Conservation (phyloP, 2,329 filamentous ascomycete genomes). For the Colletotrichum paranaense region DNA sequence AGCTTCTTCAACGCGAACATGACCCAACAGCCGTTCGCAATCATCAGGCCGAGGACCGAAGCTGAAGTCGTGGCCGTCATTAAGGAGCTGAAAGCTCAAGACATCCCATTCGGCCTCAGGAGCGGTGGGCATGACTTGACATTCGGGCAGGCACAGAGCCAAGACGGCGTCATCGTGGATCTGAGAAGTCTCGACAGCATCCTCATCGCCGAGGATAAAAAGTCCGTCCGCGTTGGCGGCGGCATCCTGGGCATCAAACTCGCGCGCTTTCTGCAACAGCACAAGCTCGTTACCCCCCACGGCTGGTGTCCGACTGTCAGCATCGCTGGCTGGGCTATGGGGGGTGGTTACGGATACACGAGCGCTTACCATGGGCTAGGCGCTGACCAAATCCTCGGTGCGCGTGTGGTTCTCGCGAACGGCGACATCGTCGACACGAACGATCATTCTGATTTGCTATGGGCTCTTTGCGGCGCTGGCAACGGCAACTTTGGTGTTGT, state of each 20-base stretch:
- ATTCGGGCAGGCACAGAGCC: constrained; percentile 4
- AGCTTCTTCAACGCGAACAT: constrained; percentile 4
- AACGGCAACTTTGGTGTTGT: constrained; percentile 51
- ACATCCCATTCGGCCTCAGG: constrained; percentile 32
- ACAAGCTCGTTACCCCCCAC: constrained; percentile 24
- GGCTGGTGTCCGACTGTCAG: constrained; percentile 40
- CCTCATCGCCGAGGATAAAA: constrained; percentile 25
- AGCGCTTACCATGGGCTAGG: constrained; percentile 47
- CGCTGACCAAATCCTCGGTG: constrained; percentile 49
- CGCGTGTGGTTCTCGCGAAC: constrained; percentile 50
- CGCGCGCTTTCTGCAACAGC: constrained; percentile 25
- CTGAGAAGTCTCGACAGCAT: constrained; percentile 32
- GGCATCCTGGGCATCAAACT: constrained; percentile 31
- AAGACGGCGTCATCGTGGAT: constrained; percentile 35
- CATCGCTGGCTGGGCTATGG: constrained; percentile 47
- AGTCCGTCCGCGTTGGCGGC: constrained; percentile 32
- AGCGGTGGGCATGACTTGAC: constrained; percentile 34
- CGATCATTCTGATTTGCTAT: constrained; percentile 44
- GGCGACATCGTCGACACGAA: constrained; percentile 51
- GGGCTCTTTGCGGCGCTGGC: constrained; percentile 52
- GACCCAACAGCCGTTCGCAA: constrained; percentile 12
- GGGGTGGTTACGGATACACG: constrained; percentile 49
- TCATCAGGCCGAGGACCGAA: constrained; percentile 24
- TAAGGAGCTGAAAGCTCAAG: not conserved
- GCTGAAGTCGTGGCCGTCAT: constrained; percentile 13